Percentiles rank a stretch among this genome's conserved stretches.
Conservation (phyloP, 805 yeast genomes). For the Komagataella populi region DNA sequence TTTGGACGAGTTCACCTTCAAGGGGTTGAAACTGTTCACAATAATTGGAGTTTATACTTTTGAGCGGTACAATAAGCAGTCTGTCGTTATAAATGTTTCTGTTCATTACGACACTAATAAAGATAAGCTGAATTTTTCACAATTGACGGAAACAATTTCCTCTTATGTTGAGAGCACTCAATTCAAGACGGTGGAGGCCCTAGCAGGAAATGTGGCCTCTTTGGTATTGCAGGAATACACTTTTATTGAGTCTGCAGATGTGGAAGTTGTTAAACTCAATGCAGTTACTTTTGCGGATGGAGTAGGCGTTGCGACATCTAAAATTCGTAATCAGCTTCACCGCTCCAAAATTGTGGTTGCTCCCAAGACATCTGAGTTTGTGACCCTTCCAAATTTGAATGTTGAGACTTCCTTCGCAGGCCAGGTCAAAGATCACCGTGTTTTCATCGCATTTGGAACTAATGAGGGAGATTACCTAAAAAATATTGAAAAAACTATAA, state of each 20-base stretch:
- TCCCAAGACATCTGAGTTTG: neutral
- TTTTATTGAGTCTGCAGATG: slow-evolving; percentile 13
- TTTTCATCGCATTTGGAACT: slow-evolving; percentile 80
- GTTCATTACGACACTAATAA: slow-evolving; percentile 15
- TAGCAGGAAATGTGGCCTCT: slow-evolving; percentile 56
- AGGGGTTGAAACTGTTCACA: slow-evolving; percentile 46
- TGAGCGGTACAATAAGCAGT: slow-evolving; percentile 75
- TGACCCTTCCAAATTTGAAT: slow-evolving; percentile 16
- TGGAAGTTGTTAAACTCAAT: slow-evolving; percentile 71
- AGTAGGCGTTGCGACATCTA: slow-evolving; percentile 70
- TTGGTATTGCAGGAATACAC: slow-evolving; percentile 9
- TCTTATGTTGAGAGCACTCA: slow-evolving; percentile 60
- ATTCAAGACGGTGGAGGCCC: slow-evolving; percentile 89
- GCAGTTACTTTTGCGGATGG: slow-evolving; percentile 81
- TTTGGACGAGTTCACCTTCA: slow-evolving; percentile 20
- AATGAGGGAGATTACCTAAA: slow-evolving; percentile 61
- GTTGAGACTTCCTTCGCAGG: slow-evolving; percentile 3
- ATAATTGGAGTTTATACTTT: slow-evolving; percentile 90
- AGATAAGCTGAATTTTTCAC: slow-evolving; percentile 21
- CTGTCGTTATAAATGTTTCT: slow-evolving; percentile 48
- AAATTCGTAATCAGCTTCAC: slow-evolving; percentile 29
- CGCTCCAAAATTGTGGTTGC: slow-evolving; percentile 7
- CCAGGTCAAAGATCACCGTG: slow-evolving; percentile 17
- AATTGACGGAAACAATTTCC: slow-evolving; percentile 32
- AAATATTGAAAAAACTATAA: slow-evolving; percentile 46